Base-by-base conservation (phyloP, 208 protist species). In the Trypanosoma cruzi region DNA sequence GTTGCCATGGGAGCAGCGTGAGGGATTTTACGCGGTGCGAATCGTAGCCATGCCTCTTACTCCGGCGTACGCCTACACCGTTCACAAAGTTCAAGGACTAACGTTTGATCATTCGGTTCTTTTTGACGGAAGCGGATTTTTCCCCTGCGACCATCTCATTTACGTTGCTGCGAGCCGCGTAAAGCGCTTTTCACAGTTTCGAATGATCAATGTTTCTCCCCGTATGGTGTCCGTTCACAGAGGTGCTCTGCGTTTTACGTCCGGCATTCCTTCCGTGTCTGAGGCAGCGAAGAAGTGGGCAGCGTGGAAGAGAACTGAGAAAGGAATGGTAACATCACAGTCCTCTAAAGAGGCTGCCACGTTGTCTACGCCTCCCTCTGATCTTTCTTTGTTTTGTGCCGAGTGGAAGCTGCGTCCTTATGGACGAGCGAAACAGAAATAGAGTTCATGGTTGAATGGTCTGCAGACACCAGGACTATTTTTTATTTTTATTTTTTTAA, bases 1-100 rank as follows among this genome's bases (percentile, higher is more conserved):
- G 4, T 50, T 86, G 0, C 75, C 52, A 10, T 37, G 20, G 22
- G 16, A 31, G 5, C 37, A 48, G 42, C 42, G 75, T 7, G 64
- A 71, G 31, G 84, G 75, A 29, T 88, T 85, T 63, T 86, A 83
- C 54, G 31, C 34, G 5, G 57, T 77, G 1, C 75, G 79, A 22
- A 77, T 86, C 1, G 68, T 80, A 20, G 84, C 76, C 44, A 81
- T 97, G 61, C 93, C 93, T 2, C 79, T 97, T 29, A 84, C 71
- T 0, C 93, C 86, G 0, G 93, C 89, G 0, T 97, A 96, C 69
- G 93, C 93, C 2, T 97, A 96, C 52, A 97, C 93, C 0, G 90
- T 97, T 32, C 93, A 97, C 80, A 96, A 96, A 61, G 75, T 90
- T 4, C 93, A 97, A 69, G 93, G 93, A 28, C 42, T 97, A 22